These are phyloP conservation scores for Naganishia cerealis DNA, from an alignment of 1,284 basidiomycete genomes.

Conservation along the genomic window DNA sequence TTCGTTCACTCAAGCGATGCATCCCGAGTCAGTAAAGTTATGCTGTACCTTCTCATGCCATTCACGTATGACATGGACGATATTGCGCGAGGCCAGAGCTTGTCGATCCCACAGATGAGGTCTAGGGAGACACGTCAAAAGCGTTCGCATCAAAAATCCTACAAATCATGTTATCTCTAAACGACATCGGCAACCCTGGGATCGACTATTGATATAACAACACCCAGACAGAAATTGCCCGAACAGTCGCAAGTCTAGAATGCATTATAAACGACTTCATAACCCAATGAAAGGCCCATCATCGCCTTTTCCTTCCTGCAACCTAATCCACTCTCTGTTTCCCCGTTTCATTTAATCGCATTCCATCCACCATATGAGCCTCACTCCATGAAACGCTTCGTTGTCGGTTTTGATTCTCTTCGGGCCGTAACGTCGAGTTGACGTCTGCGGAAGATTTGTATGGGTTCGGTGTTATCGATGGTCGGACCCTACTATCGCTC, in stretches of 20 bases:
- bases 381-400: background rate
- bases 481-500: background rate
- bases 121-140: too few relatives aligned
- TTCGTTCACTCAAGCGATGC: too few relatives aligned
- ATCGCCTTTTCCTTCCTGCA: background rate
- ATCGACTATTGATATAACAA: too few relatives aligned
- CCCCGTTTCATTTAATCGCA: background rate
- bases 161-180: too few relatives aligned
- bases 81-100: too few relatives aligned
- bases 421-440: background rate
- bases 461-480: background rate
- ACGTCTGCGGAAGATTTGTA: background rate
- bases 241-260: background rate
- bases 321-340: conserved; percentile 3
- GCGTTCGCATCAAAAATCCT: too few relatives aligned
- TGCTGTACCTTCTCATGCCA: too few relatives aligned
- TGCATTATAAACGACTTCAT: background rate
- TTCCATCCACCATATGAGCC: background rate
- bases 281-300: background rate
- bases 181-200: too few relatives aligned
- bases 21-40: too few relatives aligned
- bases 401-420: conserved; percentile 2
- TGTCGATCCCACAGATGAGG: too few relatives aligned
- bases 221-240: background rate
- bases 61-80: too few relatives aligned